Evolutionary conservation across 78 protist genomes (phyloP), one percentile per base, ranked within the genome.

Genomic region (Dictyostelium firmibasis): DNA sequence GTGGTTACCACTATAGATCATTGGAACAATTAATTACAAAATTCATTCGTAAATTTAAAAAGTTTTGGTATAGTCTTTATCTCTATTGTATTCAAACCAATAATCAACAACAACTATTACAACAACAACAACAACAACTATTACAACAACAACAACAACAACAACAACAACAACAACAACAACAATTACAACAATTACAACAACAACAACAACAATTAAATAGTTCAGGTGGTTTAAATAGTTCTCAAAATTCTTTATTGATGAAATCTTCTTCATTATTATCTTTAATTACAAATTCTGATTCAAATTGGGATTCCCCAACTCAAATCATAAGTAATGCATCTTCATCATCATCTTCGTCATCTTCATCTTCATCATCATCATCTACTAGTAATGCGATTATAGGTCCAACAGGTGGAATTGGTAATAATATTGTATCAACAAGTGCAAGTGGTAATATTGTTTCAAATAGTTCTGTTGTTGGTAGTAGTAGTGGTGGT

Each of bases 1-100:
- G 94, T 50, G 94, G 94, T 33, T 89, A 89, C 33, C 94, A 89
- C 69, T 89, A 89, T 38, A 62, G 94, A 70, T 79, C 83, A 20
- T 35, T 89, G 1, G 94, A 89, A 14, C 60, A 89, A 25, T 23
- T 41, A 3, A 81, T 89, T 13, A 81, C 94, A 9, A 78, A 70
- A 31, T 89, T 89, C 57, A 64, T 79, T 23, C 67, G 87, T 60
- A 89, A 89, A 41, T 81, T 89, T 43, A 89, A 89, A 69, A 89
- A 89, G 81, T 89, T 81, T 67, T 89, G 94, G 94, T 89, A 38
- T 36, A 27, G 35, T 9, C 33, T 84, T 3, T 57, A 33, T 60
- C 25, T 72, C 4, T 72, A 72, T 33, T 72, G 79, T 72, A 72
- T 27, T 72, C 36, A 67, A 67, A 67, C 75, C 4, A 67, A 67